A percentile compares a stretch with the other conserved stretches of the same genome.
Conservation (phyloP, 805 yeast genomes). For the Yarrowia yakushimensis region DNA sequence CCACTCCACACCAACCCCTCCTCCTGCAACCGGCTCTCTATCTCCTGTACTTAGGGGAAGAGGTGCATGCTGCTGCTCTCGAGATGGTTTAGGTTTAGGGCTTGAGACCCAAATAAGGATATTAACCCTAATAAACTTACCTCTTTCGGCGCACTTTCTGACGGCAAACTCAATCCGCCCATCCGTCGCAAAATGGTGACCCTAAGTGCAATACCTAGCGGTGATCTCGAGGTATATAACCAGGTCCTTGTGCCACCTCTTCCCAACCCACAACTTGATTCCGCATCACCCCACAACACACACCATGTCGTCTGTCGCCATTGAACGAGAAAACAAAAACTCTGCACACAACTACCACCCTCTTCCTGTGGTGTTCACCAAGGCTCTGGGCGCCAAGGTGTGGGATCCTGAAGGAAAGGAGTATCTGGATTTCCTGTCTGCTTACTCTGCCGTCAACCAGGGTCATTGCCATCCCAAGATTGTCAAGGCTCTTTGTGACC, state of each 20-base stretch:
- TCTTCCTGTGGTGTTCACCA: slow-evolving; percentile 86
- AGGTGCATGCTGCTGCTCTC: slow-evolving; percentile 13
- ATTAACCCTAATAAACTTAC: background rate
- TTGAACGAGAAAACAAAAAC: slow-evolving; percentile 66
- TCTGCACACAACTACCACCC: slow-evolving; percentile 98
- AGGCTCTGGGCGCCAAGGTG: slow-evolving; percentile 85
- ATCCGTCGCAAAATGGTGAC: background rate
- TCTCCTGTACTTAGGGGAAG: slow-evolving; percentile 26
- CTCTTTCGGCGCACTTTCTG: background rate
- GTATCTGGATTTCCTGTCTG: slow-evolving; percentile 87
- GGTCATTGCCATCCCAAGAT: slow-evolving; percentile 98
- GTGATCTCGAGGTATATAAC: background rate
- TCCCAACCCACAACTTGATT: background rate
- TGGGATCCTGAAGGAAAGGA: slow-evolving; percentile 98
- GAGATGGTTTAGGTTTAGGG: slow-evolving; percentile 12
- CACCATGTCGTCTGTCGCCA: slow-evolving; percentile 52
- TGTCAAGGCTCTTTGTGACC: slow-evolving; percentile 77
- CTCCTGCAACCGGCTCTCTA: slow-evolving; percentile 19
- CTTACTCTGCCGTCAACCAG: slow-evolving; percentile 96
- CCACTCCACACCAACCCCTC: background rate
- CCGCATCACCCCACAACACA: background rate
- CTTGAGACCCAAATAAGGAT: background rate
- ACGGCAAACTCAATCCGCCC: slow-evolving; percentile 2
- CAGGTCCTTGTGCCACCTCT: background rate
- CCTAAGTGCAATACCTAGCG: slow-evolving; percentile 26